phyloP scores from a whole-genome alignment of 306 rosid species.

The Spatholobus suberectus region DNA sequence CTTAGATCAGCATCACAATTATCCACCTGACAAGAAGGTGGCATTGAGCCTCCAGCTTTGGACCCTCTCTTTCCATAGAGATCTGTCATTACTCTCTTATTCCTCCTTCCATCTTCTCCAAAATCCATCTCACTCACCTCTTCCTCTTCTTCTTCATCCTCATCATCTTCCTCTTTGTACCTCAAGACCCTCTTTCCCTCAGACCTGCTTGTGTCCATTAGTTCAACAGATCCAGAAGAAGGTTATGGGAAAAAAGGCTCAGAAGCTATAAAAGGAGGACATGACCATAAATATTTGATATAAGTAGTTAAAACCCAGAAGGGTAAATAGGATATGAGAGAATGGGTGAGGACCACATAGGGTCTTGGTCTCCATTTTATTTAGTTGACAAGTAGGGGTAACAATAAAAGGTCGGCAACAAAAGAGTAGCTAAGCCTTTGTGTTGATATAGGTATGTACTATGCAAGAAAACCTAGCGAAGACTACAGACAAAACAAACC shows the following conservation, averaged over 20 bases:
- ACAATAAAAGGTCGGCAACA: conserved; percentile 32
- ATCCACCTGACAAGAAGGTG: conserved; percentile 72
- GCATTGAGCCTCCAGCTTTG: conserved; percentile 53
- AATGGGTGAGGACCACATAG: conserved; percentile 62
- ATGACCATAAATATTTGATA: conserved; percentile 29
- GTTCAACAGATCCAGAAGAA: conserved; percentile 36
- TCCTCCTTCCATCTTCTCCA: conserved; percentile 59
- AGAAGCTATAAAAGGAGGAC: conserved; percentile 36
- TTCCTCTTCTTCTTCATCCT: conserved; percentile 47
- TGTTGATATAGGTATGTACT: conserved; percentile 31
- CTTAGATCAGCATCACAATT: conserved; percentile 73
- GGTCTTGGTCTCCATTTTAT: conserved; percentile 33
- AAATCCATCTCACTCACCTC: conserved; percentile 42
- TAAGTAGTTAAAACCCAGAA: conserved; percentile 19
- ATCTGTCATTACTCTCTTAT: conserved; percentile 47
- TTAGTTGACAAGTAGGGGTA: conserved; percentile 37
- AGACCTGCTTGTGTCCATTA: conserved; percentile 67
- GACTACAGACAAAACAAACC: conserved; percentile 19
- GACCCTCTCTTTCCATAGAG: conserved; percentile 50
- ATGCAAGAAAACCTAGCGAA: conserved; percentile 41
- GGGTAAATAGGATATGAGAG: conserved; percentile 28
- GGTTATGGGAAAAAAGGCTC: conserved; percentile 9
- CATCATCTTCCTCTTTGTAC: conserved; percentile 46
- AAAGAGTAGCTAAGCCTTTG: conserved; percentile 16
- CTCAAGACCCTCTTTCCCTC: conserved; percentile 68